Evolutionary conservation across 2,329 filamentous ascomycete genomes (phyloP).

Genomic region (Verticillium nonalfalfae): DNA sequence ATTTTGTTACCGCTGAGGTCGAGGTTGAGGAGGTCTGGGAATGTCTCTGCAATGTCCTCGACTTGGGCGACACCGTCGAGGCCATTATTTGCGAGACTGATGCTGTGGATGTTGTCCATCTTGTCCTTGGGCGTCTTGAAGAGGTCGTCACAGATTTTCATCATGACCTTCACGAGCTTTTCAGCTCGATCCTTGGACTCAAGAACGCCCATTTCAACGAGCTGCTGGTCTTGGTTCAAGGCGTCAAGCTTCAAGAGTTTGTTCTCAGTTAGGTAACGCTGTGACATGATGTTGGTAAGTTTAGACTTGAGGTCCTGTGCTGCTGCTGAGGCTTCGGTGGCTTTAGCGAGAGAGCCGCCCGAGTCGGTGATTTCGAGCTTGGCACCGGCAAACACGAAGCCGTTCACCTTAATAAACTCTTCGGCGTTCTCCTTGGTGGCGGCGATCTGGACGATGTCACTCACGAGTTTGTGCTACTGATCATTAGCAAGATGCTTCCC

Average conservation of each 20-base stretch:
- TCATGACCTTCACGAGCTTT: constrained; percentile 89
- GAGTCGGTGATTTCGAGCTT: constrained; percentile 49
- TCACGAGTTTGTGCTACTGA: constrained; percentile 62
- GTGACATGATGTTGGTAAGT: constrained; percentile 64
- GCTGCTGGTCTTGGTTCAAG: constrained; percentile 64
- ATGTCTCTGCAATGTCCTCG: constrained; percentile 67
- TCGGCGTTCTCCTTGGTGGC: constrained; percentile 58
- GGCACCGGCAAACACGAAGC: constrained; percentile 61
- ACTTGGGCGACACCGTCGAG: constrained; percentile 68
- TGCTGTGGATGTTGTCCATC: constrained; percentile 70
- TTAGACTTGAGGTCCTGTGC: constrained; percentile 60
- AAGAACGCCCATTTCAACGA: constrained; percentile 72
- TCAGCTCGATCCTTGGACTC: constrained; percentile 62
- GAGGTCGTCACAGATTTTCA: constrained; percentile 74
- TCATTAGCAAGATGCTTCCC: constrained; percentile 56
- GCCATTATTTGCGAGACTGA: constrained; percentile 76
- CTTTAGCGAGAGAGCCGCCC: constrained; percentile 33
- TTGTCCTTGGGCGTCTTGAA: constrained; percentile 70
- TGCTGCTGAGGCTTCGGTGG: constrained; percentile 39
- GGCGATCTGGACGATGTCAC: constrained; percentile 63
- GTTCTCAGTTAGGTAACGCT: constrained; percentile 62
- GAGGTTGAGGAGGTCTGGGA: constrained; percentile 81
- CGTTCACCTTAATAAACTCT: constrained; percentile 61
- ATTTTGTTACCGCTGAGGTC: constrained; percentile 84
- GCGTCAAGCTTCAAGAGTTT: constrained; percentile 82